Evolutionary conservation across 2,329 filamentous ascomycete species (phyloP).

Genomic region (Calonectria leucothoes): DNA sequence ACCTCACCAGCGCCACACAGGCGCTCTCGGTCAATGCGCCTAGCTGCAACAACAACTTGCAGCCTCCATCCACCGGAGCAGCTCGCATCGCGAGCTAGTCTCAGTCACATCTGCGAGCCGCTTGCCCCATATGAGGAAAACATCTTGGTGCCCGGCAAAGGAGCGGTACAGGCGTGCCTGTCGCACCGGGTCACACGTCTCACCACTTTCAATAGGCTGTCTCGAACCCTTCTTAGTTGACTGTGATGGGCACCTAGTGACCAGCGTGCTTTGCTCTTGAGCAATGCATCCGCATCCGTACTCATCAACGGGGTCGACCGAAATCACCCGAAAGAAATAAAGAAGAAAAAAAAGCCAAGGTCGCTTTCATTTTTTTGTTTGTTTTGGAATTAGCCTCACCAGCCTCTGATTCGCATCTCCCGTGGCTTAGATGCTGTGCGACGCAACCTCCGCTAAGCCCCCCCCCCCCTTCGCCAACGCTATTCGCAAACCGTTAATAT

Average conservation of each 20-base stretch:
- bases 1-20: not conserved
- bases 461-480: not conserved
- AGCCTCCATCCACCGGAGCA: not conserved
- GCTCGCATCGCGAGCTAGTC: not conserved
- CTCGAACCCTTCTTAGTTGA: not conserved
- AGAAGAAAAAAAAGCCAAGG: not conserved
- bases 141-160: not conserved
- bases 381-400: not conserved
- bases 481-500: constrained; percentile 4
- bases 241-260: not conserved
- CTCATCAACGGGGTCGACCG: not conserved
- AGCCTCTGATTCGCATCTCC: not conserved
- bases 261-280: not conserved
- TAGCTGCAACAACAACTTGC: not conserved
- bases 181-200: constrained; percentile 4
- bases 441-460: constrained; percentile 4
- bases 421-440: constrained; percentile 10
- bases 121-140: not conserved
- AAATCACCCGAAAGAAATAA: not conserved
- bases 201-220: not conserved
- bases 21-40: constrained; percentile 5
- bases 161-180: not conserved
- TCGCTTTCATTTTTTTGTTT: not conserved
- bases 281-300: not conserved
- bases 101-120: not conserved